Conservation (phyloP, 495 filamentous ascomycete genomes). For the Rusavskia elegans region DNA sequence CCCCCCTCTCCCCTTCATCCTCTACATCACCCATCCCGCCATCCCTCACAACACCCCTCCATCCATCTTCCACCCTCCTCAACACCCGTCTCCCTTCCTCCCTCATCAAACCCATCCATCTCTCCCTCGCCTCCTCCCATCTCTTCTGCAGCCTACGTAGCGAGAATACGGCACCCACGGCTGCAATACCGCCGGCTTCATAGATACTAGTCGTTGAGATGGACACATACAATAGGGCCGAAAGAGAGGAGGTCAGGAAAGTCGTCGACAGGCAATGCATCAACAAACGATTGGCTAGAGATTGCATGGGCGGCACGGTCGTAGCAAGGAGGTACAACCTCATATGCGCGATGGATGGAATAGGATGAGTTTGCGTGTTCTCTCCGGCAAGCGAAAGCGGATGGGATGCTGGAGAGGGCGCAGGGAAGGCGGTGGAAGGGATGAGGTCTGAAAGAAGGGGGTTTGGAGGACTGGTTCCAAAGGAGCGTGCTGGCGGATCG, state of each 20-base stretch:
- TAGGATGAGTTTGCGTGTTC: conserved; percentile 23
- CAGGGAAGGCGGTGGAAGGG: background rate
- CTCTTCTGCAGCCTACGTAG: conserved; percentile 56
- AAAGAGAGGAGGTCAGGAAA: conserved; percentile 44
- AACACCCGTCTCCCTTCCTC: conserved; percentile 68
- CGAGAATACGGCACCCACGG: conserved; percentile 59
- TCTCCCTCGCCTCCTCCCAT: conserved; percentile 56
- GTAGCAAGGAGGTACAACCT: conserved; percentile 39
- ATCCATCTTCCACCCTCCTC: conserved; percentile 46
- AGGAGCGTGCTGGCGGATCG: background rate
- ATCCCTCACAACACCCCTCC: conserved; percentile 39
- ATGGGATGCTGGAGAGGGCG: conserved; percentile 2
- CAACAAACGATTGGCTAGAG: conserved; percentile 62
- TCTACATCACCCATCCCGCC: conserved; percentile 26
- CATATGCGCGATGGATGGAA: conserved; percentile 34
- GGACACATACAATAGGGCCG: conserved; percentile 52
- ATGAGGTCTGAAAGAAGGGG: conserved; percentile 7
- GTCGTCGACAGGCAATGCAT: conserved; percentile 56
- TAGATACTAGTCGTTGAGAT: conserved; percentile 40
- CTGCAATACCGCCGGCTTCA: conserved; percentile 65
- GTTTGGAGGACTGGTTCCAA: conserved; percentile 3
- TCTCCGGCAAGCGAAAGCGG: conserved; percentile 13
- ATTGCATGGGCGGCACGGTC: conserved; percentile 61
- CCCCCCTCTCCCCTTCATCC: conserved; percentile 28
- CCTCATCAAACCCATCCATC: conserved; percentile 62